phyloP scores from a whole-genome alignment of 2,329 filamentous ascomycete genomes.

The Phaeosphaeriaceae sp. region DNA sequence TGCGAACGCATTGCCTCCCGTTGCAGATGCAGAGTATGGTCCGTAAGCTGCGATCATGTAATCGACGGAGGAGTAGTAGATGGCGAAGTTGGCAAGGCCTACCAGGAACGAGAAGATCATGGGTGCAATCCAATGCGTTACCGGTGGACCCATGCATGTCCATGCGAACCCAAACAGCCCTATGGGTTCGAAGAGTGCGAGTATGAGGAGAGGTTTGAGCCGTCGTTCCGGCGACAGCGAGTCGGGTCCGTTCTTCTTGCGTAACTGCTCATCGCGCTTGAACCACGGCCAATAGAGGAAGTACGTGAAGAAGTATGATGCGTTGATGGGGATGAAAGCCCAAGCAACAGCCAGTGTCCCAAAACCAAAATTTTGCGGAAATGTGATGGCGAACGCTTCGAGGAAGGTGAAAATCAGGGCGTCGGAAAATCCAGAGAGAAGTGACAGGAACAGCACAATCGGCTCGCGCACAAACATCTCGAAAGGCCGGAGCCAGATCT shows the following conservation, averaged over 20 bases:
- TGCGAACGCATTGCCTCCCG: slow-evolving; percentile 76
- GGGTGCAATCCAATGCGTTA: slow-evolving; percentile 71
- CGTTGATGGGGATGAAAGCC: slow-evolving; percentile 57
- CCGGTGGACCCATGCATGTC: slow-evolving; percentile 67
- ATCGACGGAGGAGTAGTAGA: slow-evolving; percentile 65
- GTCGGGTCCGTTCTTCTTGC: slow-evolving; percentile 47
- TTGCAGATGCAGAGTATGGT: slow-evolving; percentile 75
- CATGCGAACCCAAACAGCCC: slow-evolving; percentile 73
- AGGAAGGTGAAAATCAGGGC: slow-evolving; percentile 81
- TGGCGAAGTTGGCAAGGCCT: slow-evolving; percentile 67
- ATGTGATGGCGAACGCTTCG: slow-evolving; percentile 72
- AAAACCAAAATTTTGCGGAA: slow-evolving; percentile 69
- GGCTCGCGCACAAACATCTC: slow-evolving; percentile 77
- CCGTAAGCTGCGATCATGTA: slow-evolving; percentile 79
- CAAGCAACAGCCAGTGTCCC: slow-evolving; percentile 63
- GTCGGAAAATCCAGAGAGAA: slow-evolving; percentile 76
- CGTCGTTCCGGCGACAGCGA: slow-evolving; percentile 66
- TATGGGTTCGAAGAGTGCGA: slow-evolving; percentile 42
- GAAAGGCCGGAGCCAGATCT: slow-evolving; percentile 60
- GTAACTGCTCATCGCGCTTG: slow-evolving; percentile 49
- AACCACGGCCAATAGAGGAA: slow-evolving; percentile 62
- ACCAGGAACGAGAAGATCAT: slow-evolving; percentile 71
- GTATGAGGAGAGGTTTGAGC: slow-evolving; percentile 68
- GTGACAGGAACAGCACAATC: slow-evolving; percentile 73
- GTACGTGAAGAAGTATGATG: slow-evolving; percentile 71